phyloP scores from a whole-genome alignment of 371 early-diverging fungal species.

The Actinomucor elegans region DNA sequence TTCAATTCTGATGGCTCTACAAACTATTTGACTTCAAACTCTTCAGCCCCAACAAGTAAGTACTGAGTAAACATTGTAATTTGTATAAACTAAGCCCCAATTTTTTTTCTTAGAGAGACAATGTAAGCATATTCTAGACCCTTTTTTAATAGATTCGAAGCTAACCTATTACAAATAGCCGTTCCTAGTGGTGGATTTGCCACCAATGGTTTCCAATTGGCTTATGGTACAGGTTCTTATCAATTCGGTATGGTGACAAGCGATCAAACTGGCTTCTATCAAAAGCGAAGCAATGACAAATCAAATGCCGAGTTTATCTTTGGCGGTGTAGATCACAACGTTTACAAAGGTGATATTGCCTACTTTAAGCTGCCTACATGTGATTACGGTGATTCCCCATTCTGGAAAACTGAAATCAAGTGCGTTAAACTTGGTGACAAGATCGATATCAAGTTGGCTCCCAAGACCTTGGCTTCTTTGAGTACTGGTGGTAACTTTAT shows the following conservation, averaged over 20 bases:
- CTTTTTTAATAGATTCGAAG: not conserved
- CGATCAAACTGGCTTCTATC: constrained; percentile 24
- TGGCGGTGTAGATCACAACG: constrained; percentile 45
- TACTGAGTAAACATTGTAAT: not conserved
- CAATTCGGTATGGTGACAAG: constrained; percentile 35
- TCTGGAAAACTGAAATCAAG: constrained; percentile 45
- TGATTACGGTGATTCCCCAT: constrained; percentile 39
- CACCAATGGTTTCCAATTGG: constrained; percentile 35
- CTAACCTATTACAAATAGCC: not conserved
- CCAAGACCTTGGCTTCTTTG: constrained; percentile 36
- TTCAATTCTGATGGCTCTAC: constrained; percentile 38
- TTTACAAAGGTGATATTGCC: constrained; percentile 44
- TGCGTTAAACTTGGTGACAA: constrained; percentile 39
- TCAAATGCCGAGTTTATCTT: constrained; percentile 43
- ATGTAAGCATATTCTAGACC: constrained; percentile 14
- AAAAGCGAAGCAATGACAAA: constrained; percentile 32
- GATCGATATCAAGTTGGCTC: constrained; percentile 39
- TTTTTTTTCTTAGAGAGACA: constrained; percentile 10
- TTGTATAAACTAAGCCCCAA: constrained; percentile 5
- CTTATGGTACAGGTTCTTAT: constrained; percentile 26
- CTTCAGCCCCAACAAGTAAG: constrained; percentile 21
- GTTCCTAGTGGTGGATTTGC: constrained; percentile 26
- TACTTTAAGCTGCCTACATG: constrained; percentile 44
- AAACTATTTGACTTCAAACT: constrained; percentile 26
- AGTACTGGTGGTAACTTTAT: constrained; percentile 32